Percentiles rank a stretch among this genome's conserved stretches.
Evolutionary conservation across 2,329 filamentous ascomycete genomes (phyloP).

Genomic region (Fusarium hostae): DNA sequence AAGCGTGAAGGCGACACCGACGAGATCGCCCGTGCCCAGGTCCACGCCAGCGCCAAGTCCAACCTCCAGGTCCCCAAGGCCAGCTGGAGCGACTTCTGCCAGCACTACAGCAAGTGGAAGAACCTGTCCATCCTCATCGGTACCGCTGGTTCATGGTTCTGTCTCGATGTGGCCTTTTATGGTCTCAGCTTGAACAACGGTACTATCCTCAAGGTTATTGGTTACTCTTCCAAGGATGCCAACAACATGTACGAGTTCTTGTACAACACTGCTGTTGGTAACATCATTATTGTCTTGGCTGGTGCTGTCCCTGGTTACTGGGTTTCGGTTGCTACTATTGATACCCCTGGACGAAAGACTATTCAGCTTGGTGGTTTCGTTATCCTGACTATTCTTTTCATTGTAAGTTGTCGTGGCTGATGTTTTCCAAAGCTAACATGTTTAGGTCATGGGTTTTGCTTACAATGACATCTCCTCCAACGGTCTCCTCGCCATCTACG

Average conservation of each 20-base stretch:
- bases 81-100: constrained; percentile 75
- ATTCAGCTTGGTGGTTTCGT: constrained; percentile 75
- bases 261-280: constrained; percentile 80
- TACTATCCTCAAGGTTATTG: constrained; percentile 76
- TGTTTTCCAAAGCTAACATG: not conserved
- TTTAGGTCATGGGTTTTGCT: constrained; percentile 67
- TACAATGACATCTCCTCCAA: constrained; percentile 64
- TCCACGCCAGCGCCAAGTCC: constrained; percentile 63
- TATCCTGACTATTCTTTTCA: constrained; percentile 69
- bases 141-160: constrained; percentile 88
- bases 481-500: constrained; percentile 66
- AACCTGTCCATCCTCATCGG: constrained; percentile 78
- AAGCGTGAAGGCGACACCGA: constrained; percentile 72
- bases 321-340: constrained; percentile 79
- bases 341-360: constrained; percentile 80
- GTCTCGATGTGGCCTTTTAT: constrained; percentile 72
- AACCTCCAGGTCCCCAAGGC: constrained; percentile 75
- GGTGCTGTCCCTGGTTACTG: constrained; percentile 86
- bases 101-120: constrained; percentile 76
- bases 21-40: constrained; percentile 70
- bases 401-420: constrained; percentile 41
- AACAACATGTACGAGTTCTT: constrained; percentile 74
- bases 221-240: constrained; percentile 65
- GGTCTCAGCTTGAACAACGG: constrained; percentile 81
- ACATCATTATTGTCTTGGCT: constrained; percentile 81